A percentile compares a stretch with the other conserved stretches of the same genome.
Evolutionary conservation across 2,329 filamentous ascomycete species (phyloP).

Genomic region (Beauveria sp.): DNA sequence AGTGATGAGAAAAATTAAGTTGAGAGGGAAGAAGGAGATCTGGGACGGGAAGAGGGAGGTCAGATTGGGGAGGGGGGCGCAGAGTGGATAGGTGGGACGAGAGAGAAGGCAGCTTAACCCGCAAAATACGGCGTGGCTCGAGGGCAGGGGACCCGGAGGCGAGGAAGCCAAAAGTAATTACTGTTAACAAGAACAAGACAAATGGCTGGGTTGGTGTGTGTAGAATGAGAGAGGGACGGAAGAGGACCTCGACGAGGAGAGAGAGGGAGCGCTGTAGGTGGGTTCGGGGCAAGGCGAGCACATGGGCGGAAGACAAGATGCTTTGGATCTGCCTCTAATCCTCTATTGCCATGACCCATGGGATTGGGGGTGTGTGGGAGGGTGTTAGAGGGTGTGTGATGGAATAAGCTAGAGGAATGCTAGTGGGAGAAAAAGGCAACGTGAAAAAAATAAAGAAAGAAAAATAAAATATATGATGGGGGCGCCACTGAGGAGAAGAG

Average conservation of each 20-base stretch:
- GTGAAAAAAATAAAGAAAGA: too few species aligned
- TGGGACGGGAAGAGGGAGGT: conserved; percentile 8
- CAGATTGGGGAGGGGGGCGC: conserved; percentile 3
- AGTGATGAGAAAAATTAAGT: not conserved
- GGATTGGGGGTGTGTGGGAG: too few species aligned
- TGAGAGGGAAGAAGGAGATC: not conserved
- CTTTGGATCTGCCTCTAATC: not conserved
- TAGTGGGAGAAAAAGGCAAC: too few species aligned
- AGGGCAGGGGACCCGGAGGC: not conserved
- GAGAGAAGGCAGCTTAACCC: conserved; percentile 1
- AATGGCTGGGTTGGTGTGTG: not conserved
- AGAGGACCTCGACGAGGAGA: not conserved
- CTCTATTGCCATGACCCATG: not conserved
- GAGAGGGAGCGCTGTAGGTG: not conserved
- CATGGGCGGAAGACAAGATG: conserved; percentile 10
- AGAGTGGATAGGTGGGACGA: conserved; percentile 9
- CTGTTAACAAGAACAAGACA: not conserved
- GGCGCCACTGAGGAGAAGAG: too few species aligned
- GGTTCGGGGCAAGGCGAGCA: conserved; percentile 7
- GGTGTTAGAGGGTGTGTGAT: not conserved
- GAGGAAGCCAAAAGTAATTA: too few species aligned
- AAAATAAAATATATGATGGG: too few species aligned
- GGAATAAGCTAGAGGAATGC: too few species aligned
- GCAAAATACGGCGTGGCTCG: conserved; percentile 9
- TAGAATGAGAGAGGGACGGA: not conserved